Evolutionary conservation across 305 asterid species (phyloP), one percentile per base, ranked within the genome.

Genomic region (Withania somnifera): DNA sequence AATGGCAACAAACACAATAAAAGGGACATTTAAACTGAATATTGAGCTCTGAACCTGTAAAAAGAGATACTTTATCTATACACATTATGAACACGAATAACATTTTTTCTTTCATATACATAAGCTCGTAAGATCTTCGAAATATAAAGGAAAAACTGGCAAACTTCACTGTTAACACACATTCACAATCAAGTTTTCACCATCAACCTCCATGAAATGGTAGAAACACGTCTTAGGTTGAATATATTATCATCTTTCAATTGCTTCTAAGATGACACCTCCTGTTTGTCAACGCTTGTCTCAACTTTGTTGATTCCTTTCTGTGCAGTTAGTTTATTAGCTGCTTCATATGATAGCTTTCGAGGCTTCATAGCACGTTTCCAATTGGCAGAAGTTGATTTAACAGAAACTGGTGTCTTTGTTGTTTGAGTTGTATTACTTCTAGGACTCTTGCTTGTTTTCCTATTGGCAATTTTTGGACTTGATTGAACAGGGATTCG

Each of bases 401-500:
- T 75, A 26, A 75, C 61, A 50, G 58, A 75, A 50, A 26, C 61
- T 75, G 79, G 79, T 9, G 79, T 75, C 50, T 75, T 75, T 26
- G 40, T 50, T 26, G 61, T 24, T 75, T 47, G 79, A 75, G 28
- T 47, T 75, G 47, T 75, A 19, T 50, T 7, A 75, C 79, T 75
- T 28, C 14, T 75, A 15, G 61, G 79, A 50, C 52, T 82, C 86
- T 84, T 88, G 79, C 85, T 85, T 17, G 88, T 83, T 79, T 58
- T 88, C 61, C 51, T 84, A 26, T 73, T 81, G 61, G 84, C 50
- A 82, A 89, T 91, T 80, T 85, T 90, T 63, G 95, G 95, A 84
- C 92, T 89, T 51, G 87, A 88, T 3, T 68, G 73, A 56, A 81
- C 79, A 63, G 91, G 82, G n/a, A 87, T 85, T 64, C 97, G 93